Evolutionary conservation across 192 early-diverging fungal genomes (phyloP).

Genomic region (Coemansia sp.): DNA sequence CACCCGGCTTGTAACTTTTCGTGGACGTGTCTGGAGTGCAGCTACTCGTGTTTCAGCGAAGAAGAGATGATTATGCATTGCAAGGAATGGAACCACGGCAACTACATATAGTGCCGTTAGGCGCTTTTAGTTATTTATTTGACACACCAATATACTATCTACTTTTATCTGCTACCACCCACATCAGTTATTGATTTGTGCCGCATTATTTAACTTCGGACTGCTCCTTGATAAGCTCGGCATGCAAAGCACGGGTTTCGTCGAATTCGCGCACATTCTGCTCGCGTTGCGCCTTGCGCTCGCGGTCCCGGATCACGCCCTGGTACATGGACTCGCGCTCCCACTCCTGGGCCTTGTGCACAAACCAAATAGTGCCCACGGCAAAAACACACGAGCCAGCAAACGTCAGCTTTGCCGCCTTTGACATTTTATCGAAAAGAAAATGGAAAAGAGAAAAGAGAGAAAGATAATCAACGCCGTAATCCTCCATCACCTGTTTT

Average conservation of each 20-base stretch:
- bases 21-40: not conserved
- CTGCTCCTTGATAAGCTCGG: conserved; percentile 36
- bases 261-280: conserved; percentile 42
- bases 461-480: not conserved
- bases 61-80: not conserved
- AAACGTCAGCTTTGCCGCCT: conserved; percentile 46
- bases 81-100: not conserved
- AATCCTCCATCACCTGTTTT: not conserved
- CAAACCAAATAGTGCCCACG: conserved; percentile 47
- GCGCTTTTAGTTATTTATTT: not conserved
- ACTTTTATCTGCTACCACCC: too few species aligned
- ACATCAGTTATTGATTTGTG: not conserved
- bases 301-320: conserved; percentile 47
- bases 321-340: conserved; percentile 51
- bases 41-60: not conserved
- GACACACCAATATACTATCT: not conserved
- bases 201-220: conserved; percentile 13
- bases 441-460: conserved; percentile 2
- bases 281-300: conserved; percentile 47
- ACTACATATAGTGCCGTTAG: not conserved
- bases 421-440: conserved; percentile 32
- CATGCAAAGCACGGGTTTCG: conserved; percentile 47
- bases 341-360: conserved; percentile 35
- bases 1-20: not conserved
- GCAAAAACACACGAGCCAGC: conserved; percentile 43